phyloP scores from a whole-genome alignment of 805 yeast genomes.

The Debaryomyces castellii region DNA sequence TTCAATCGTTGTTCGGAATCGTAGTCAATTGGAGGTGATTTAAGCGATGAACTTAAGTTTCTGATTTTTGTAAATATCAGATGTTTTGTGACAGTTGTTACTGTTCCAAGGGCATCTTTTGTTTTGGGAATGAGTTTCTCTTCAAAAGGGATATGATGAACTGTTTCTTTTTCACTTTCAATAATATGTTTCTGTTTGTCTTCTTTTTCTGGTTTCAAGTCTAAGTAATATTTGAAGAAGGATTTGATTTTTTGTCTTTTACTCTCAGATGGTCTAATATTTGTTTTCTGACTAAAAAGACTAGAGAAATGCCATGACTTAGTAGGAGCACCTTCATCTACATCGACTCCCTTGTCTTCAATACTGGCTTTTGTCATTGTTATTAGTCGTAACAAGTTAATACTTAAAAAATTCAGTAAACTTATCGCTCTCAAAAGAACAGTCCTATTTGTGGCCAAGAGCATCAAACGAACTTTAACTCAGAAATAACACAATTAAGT shows the following conservation, averaged over 20 bases:
- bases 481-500: no score
- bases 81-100: background rate
- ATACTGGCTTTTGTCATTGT: background rate
- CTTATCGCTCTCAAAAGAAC: no score
- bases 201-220: background rate
- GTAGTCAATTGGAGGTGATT: background rate
- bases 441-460: no score
- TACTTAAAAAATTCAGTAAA: no score
- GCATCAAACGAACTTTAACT: no score
- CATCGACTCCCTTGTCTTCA: background rate
- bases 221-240: background rate
- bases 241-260: slow-evolving; percentile 4
- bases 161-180: background rate
- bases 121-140: background rate
- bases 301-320: background rate
- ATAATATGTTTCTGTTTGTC: background rate
- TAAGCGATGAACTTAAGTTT: background rate
- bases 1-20: background rate
- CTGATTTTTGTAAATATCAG: background rate
- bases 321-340: background rate
- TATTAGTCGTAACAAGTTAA: background rate
- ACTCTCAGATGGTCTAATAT: background rate
- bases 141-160: background rate
- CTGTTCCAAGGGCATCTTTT: background rate
- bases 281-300: background rate